phyloP scores from a whole-genome alignment of 2,329 filamentous ascomycete genomes.

The Hortaea werneckii region DNA sequence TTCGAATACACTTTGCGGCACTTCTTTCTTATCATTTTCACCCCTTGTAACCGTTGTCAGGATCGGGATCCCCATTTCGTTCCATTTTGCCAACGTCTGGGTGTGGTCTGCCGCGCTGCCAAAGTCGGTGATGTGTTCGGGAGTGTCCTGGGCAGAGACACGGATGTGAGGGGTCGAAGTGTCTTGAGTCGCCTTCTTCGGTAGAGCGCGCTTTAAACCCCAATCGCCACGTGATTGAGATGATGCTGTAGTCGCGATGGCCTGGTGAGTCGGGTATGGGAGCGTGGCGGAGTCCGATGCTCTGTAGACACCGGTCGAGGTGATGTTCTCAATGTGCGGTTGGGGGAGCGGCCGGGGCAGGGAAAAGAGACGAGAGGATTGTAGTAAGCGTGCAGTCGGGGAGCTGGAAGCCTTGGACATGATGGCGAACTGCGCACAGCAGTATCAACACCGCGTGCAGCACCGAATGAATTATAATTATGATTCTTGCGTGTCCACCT shows the following conservation, averaged over 20 bases:
- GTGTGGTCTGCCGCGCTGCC: slow-evolving; percentile 72
- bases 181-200: slow-evolving; percentile 61
- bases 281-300: slow-evolving; percentile 62
- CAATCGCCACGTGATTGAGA: slow-evolving; percentile 75
- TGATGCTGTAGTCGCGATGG: slow-evolving; percentile 65
- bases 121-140: slow-evolving; percentile 85
- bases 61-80: slow-evolving; percentile 67
- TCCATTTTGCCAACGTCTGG: slow-evolving; percentile 73
- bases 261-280: slow-evolving; percentile 69
- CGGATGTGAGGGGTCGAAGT: slow-evolving; percentile 63
- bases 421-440: neutral
- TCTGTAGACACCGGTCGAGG: slow-evolving; percentile 40
- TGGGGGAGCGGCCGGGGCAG: slow-evolving; percentile 65
- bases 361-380: slow-evolving; percentile 82
- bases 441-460: neutral
- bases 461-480: neutral
- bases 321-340: slow-evolving; percentile 36
- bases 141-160: slow-evolving; percentile 68
- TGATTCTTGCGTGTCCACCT: neutral
- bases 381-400: slow-evolving; percentile 59
- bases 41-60: slow-evolving; percentile 34
- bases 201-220: slow-evolving; percentile 81
- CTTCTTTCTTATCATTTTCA: neutral
- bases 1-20: slow-evolving; percentile 30
- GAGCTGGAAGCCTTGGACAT: slow-evolving; percentile 37